Conservation (phyloP, 306 rosid species). For the Prinsepia uniflora region DNA sequence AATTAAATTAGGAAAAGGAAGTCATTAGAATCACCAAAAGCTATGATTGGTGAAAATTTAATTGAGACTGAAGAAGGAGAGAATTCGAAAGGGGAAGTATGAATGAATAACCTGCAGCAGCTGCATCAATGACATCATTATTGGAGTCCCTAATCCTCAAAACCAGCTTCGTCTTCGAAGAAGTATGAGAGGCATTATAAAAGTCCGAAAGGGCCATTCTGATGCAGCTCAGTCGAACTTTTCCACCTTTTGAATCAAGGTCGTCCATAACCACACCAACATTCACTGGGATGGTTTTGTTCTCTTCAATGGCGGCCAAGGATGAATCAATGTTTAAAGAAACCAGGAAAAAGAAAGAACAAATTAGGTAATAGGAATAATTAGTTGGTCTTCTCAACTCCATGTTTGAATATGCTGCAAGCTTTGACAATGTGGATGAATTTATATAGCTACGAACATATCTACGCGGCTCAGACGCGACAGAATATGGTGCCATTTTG, state of each 20-base stretch:
- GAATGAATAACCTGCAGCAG: conserved; percentile 17
- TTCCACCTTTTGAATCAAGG: not conserved
- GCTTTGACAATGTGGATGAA: not conserved
- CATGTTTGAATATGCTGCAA: not conserved
- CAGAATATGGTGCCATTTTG: too few relatives aligned
- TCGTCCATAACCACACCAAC: conserved; percentile 11
- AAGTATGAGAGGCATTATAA: not conserved
- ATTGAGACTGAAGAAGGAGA: too few relatives aligned
- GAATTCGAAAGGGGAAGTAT: too few relatives aligned
- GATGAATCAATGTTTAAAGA: not conserved
- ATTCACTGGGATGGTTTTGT: not conserved
- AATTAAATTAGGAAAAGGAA: too few relatives aligned
- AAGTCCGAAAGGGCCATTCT: not conserved
- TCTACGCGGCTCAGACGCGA: too few relatives aligned
- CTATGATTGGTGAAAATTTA: too few relatives aligned
- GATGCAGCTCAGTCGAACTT: conserved; percentile 1
- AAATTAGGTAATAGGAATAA: not conserved
- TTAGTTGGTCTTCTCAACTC: not conserved
- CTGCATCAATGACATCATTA: conserved; percentile 9
- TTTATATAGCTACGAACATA: too few relatives aligned
- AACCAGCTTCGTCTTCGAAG: not conserved
- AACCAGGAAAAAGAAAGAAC: not conserved
- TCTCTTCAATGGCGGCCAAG: not conserved
- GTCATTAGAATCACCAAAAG: too few relatives aligned
- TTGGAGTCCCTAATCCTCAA: not conserved